Base-by-base conservation (phyloP, 225 moss, liverwort and hornwort genomes). In the Physcomitrium patens region DNA sequence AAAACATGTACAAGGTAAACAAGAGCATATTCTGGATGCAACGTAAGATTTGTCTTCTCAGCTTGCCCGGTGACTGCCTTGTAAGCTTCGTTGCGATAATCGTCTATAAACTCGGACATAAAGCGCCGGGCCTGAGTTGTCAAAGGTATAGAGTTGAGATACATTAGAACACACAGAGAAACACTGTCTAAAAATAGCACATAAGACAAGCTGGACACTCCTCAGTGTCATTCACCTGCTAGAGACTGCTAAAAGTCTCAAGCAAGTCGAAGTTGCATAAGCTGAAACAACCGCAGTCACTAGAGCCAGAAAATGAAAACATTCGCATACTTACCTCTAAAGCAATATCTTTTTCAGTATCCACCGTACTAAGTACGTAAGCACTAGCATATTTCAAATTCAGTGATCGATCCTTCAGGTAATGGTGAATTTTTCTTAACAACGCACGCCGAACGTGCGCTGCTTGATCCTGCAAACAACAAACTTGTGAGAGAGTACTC, bases 331-430 rank as follows among this genome's bases (percentile, higher is more conserved):
- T 82, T 64, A 92, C 97, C 78, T 99, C 97, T 17, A 80, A 45
- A 10, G 93, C 85, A 62, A 90, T 85, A 52, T 92, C 96, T 64
- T 85, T 86, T 13, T 86, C 84, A 4, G 86, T 80, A 54, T 99
- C 97, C 55, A 89, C 84, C 57, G 93, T 85, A 77, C 89, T 81
- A 20, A 95, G 87, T 24, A 93, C 97, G 63, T 93, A 99, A 17
- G 87, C 97, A 83, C 87, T 82, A 15, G 93, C 93, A 67, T 95
- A 99, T 71, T 99, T 99, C 54, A 89, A 78, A 75, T 85, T 89
- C 66, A 99, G 81, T 14, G 90, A 79, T 55, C 97, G 87, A 68
- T 99, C 97, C 78, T 84, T 93, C 17, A 89, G 73, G 72, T 87
- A 93, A 68, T 90, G 84, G 52, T 94, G 95, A 15, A 95, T 90